A percentile compares a stretch with the other conserved stretches of the same genome.
Evolutionary conservation across 768 basidiomycete genomes (phyloP).

Genomic region (Lepiota brunneoincarnata): DNA sequence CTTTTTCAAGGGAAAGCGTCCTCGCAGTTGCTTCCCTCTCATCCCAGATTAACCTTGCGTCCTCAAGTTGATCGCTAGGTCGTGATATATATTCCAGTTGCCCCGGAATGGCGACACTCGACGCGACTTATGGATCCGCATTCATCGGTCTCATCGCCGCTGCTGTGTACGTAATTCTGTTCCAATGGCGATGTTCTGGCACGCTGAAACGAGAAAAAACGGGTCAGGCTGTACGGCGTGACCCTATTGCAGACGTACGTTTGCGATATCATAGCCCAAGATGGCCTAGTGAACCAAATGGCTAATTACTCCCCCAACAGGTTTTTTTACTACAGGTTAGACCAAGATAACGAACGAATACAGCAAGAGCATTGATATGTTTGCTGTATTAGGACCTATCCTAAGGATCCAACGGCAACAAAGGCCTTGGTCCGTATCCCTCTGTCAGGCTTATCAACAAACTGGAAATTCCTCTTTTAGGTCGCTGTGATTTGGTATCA

Average conservation of each 20-base stretch:
- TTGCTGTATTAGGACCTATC: conserved; percentile 31
- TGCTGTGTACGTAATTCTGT: conserved; percentile 34
- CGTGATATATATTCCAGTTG: neutral
- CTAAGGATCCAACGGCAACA: conserved; percentile 33
- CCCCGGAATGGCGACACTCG: conserved; percentile 28
- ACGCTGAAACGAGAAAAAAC: neutral
- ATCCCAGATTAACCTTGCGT: neutral
- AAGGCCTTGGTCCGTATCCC: conserved; percentile 36
- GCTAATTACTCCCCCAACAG: conserved; percentile 17
- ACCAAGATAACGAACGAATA: neutral
- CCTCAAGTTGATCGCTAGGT: neutral
- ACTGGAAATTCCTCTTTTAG: neutral
- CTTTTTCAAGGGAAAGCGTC: neutral
- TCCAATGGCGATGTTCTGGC: no score
- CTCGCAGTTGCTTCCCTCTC: neutral
- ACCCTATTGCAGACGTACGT: conserved; percentile 43
- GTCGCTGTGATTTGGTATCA: conserved; percentile 11
- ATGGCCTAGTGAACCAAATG: conserved; percentile 1
- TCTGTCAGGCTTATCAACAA: neutral
- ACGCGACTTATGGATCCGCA: conserved; percentile 41
- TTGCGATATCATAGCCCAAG: neutral
- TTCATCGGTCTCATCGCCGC: conserved; percentile 43
- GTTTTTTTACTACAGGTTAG: conserved; percentile 41
- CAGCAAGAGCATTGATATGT: neutral
- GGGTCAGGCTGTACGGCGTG: conserved; percentile 41